Base-by-base conservation (phyloP, 805 yeast species). In the Wickerhamiella nectarea region DNA sequence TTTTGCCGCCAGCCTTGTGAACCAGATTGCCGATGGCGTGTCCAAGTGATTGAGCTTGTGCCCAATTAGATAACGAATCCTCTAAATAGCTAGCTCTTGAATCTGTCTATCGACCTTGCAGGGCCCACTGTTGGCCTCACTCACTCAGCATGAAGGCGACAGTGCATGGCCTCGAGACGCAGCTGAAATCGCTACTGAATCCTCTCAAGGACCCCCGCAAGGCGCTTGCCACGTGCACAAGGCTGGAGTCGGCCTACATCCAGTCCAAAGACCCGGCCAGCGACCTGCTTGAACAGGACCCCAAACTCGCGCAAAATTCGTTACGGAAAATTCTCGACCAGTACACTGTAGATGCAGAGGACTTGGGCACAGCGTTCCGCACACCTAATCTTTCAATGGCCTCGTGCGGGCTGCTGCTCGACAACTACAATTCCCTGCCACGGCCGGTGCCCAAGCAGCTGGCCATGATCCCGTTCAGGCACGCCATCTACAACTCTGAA, bases 391-490 rank as follows among this genome's bases (percentile, higher is more conserved):
- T 60, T 3, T 47, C 53, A n/a, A 15, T 53, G 11, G 36, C 37
- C 5, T 38, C 57, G 2, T 35, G 52, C 24, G 37, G 51, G 7
- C 34, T 40, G 34, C 53, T 55, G 10, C 48, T 59, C 25, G 37
- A 47, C 21, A 45, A 46, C 1, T 56, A 48, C 46, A 48, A 52
- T 20, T 34, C 41, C 8, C 21, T 28, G 35, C 46, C 48, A 4
- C 44, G 46, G 11, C 38, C 34, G 9, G 41, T 42, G 3, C 46
- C 46, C 12, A 51, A 45, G 26, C 29, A 38, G 8, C 31, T 46
- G 24, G 75, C 79, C 3, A 65, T 77, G 63, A 69, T 80, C n/a
- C 81, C 86, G 3, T 72, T 80, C 48, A 58, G 87, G 15, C 58
- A 68, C 34, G 65, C 76, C n/a, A 56, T 80, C 2, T 76, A 67